Evolutionary conservation across 768 basidiomycete genomes (phyloP).

Genomic region (Mrakia hoshinonis): DNA sequence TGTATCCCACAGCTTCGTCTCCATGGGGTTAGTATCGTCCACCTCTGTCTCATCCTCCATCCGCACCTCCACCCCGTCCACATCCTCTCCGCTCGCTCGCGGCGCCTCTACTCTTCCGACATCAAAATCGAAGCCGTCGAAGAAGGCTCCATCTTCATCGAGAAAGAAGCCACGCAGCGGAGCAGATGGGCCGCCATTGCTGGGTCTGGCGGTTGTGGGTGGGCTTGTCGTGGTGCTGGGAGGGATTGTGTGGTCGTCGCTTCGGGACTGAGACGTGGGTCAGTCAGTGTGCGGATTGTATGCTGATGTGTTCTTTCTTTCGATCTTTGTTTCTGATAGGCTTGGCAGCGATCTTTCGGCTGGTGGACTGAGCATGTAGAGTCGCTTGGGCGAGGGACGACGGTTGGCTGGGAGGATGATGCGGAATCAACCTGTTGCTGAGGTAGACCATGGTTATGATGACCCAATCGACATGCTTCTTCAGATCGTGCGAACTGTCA

Average conservation of each 20-base stretch:
- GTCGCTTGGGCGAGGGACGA: background rate
- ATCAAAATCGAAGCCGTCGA: background rate
- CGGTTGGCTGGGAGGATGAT: background rate
- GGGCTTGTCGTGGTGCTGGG: constrained; percentile 37
- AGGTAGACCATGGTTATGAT: too few relatives aligned
- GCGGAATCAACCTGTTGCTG: background rate
- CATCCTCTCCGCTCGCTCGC: background rate
- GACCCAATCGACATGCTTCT: too few relatives aligned
- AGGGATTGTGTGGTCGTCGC: constrained; percentile 37
- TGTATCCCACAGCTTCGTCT: constrained; percentile 6
- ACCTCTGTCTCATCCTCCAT: background rate
- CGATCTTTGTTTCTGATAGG: background rate
- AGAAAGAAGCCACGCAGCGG: constrained; percentile 8
- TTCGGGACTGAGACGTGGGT: background rate
- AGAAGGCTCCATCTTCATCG: background rate
- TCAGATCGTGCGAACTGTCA: too few relatives aligned
- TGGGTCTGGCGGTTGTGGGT: constrained; percentile 33
- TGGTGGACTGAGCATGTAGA: constrained; percentile 23
- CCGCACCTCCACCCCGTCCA: background rate
- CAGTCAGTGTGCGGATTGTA: background rate
- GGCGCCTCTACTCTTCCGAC: background rate
- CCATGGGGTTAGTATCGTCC: constrained; percentile 27
- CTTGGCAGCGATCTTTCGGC: constrained; percentile 22
- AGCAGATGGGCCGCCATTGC: constrained; percentile 19
- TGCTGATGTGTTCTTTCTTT: constrained; percentile 1